Base-by-base conservation (phyloP, 1,139 yeast genomes). In the Candida sp. region DNA sequence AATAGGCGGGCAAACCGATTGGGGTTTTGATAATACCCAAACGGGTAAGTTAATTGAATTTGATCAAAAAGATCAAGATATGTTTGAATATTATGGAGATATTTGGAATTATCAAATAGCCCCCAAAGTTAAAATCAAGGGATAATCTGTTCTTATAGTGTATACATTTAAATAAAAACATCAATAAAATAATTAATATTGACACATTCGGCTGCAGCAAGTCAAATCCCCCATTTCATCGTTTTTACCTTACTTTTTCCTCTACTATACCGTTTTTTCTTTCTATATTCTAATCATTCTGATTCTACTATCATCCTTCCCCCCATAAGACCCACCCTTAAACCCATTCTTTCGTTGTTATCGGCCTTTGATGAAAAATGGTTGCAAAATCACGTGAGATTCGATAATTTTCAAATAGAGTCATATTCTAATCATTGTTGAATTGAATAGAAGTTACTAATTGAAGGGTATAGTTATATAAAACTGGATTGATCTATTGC, bases 1-100 rank as follows among this genome's bases (percentile, higher is more conserved):
- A 11, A 60, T 71, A 41, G 77, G 76, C 35, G 75, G 68, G 4
- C 46, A 35, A 7, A 55, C 58, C 5, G 34, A 41, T 4, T 54
- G 52, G 35, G 65, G 64, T 5, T 43, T 40, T 15, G 65, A 60
- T 35, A 60, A 52, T 39, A 54, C 63, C 12, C 63, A 59, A 41
- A 30, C 41, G 2, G 69, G 69, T 4, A 47, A 49, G 27, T 44
- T 58, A 29, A 51, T 64, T 36, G 56, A 56, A 27, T 64, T 60
- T 50, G 59, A 52, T 35, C 40, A 54, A 29, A 46, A 49, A 7
- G 49, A 58, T 1, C 43, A 48, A 11, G 56, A 55, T 12, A 47
- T 63, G 27, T 60, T 59, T 41, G 35, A 47, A 12, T 64, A 60
- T 42, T 61, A 56, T 38, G 68, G 68, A 21, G 68, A 64, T 42